Conservation (phyloP, 805 yeast genomes). For the Saturnispora kantuleensis region DNA sequence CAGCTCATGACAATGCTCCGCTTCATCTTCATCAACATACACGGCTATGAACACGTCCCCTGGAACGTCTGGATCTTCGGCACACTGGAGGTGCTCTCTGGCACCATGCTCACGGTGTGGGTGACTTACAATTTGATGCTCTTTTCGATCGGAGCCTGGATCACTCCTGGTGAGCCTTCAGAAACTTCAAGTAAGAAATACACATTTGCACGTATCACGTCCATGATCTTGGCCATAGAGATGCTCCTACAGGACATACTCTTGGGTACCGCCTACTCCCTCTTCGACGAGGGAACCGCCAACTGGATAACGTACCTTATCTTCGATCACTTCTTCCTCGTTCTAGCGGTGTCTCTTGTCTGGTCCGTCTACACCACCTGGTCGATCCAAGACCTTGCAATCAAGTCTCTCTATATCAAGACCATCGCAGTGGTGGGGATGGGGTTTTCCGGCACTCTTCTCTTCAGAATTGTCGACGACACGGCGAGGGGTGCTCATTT, state of each 20-base stretch:
- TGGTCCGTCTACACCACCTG: conserved; percentile 18
- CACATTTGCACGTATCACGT: conserved; percentile 14
- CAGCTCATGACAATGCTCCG: conserved; percentile 14
- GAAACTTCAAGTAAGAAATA: conserved; percentile 8
- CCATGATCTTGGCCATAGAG: conserved; percentile 17
- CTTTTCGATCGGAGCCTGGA: conserved; percentile 22
- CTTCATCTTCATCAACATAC: conserved; percentile 17
- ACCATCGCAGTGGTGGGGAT: conserved; percentile 6
- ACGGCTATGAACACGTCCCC: conserved; percentile 20
- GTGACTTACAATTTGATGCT: conserved; percentile 24
- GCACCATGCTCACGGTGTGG: conserved; percentile 24
- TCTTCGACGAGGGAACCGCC: conserved; percentile 17
- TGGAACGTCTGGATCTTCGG: conserved; percentile 15
- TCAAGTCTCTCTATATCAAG: conserved; percentile 10
- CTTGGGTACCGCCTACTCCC: conserved; percentile 21
- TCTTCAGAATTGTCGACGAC: conserved; percentile 5
- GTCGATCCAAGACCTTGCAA: conserved; percentile 11
- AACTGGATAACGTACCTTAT: conserved; percentile 18
- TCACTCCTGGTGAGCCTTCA: neutral
- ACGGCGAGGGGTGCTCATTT: conserved; percentile 11
- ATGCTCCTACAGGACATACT: conserved; percentile 24
- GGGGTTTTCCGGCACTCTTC: conserved; percentile 15
- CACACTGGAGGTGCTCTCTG: conserved; percentile 16
- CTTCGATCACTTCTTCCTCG: conserved; percentile 17
- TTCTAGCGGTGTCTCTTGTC: conserved; percentile 11